Evolutionary conservation across 2,329 filamentous ascomycete genomes (phyloP), one percentile per base, ranked within the genome.

Genomic region (Cordyceps javanica): DNA sequence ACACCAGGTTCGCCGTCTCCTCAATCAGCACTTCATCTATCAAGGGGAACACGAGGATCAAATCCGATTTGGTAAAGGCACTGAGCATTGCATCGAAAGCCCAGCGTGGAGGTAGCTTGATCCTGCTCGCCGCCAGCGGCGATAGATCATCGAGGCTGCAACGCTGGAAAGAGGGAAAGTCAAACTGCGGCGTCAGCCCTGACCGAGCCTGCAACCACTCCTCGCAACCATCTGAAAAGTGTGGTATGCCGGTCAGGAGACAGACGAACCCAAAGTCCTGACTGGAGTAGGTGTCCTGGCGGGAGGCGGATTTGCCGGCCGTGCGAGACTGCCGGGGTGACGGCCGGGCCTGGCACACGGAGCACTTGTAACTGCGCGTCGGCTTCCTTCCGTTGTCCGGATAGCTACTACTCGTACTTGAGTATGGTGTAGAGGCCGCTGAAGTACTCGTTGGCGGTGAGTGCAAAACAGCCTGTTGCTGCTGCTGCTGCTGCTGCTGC

Each of bases 121-220:
- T 14, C n/a, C 26, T 48, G 44, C 52, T 62, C 23, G 46, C 48
- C 38, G 57, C 56, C 57, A 46, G 39, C 64, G 63, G 57, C 39
- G 55, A 55, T 28, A 19, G 7, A 10, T 34, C 11, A 6, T 46
- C 46, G 8, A 52, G 48, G 10, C n/a, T 25, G 21, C 28, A 28
- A 5, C 25, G 42, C n/a, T 57, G 32, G 10, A 58, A 53, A 5
- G 49, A 46, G 2, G 49, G 56, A 39, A 54, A 46, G 44, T 64
- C 59, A 45, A 68, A 69, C 9, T 61, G 57, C 10, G 56, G 63
- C 61, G 55, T 62, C 28, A 58, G 60, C 5, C 78, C 79, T 1
- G 77, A 76, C 28, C 72, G 70, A 13, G 75, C 68, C 30, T 72
- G 68, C 34, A 82, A 75, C 77, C 77, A 81, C 62, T 75, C 64